phyloP scores from a whole-genome alignment of 192 early-diverging fungal genomes.

The Rhizoclosmatium sp. region DNA sequence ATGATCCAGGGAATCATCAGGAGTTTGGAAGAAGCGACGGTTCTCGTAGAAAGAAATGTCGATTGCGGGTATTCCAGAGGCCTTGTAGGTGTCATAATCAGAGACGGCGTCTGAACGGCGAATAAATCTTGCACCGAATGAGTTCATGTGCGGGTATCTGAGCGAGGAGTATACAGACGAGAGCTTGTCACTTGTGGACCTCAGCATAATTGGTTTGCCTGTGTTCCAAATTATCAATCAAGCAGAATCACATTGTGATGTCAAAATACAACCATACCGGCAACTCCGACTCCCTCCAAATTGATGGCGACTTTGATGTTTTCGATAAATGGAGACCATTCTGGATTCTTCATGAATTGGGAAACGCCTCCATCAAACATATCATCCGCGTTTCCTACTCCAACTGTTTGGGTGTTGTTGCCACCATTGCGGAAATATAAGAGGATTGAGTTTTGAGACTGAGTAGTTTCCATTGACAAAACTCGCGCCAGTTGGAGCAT shows the following conservation, averaged over 20 bases:
- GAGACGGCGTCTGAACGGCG: not conserved
- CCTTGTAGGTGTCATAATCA: not conserved
- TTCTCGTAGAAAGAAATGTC: not conserved
- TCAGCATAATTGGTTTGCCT: not conserved
- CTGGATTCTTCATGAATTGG: not conserved
- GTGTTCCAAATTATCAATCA: too few species aligned
- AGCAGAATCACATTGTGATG: too few species aligned
- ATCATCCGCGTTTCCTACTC: too few species aligned
- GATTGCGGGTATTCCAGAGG: not conserved
- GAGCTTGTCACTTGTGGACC: not conserved
- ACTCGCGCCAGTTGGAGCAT: not conserved
- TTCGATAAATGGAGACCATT: too few species aligned
- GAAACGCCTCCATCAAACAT: too few species aligned
- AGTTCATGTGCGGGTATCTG: slow-evolving; percentile 1
- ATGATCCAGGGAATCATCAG: not conserved
- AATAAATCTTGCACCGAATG: not conserved
- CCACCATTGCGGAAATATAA: not conserved
- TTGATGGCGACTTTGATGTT: too few species aligned
- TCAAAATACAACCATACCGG: too few species aligned
- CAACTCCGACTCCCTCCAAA: too few species aligned
- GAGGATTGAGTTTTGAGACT: not conserved
- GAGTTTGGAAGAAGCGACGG: not conserved
- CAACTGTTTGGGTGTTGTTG: too few species aligned
- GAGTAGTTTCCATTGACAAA: not conserved
- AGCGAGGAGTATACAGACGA: not conserved